Evolutionary conservation across 768 basidiomycete genomes (phyloP), one percentile per base, ranked within the genome.

Genomic region (Phylloporus scabripes): DNA sequence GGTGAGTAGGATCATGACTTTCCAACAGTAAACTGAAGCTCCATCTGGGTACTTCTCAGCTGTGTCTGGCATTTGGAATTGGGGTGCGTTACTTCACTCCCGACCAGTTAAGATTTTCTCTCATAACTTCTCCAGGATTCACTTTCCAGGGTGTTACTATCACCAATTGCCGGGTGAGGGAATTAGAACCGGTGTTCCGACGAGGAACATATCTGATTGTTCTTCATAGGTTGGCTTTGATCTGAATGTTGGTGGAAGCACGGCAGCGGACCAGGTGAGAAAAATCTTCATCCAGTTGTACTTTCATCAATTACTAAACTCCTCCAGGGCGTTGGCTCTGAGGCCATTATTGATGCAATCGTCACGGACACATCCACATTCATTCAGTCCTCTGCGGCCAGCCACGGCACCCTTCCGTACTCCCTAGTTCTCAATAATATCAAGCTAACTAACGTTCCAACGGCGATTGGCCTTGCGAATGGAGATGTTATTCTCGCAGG

Each of bases 101-200:
- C 7, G 33, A 32, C 20, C 0, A 14, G 21, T 7, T 6, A 1
- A 6, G 47, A 1, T 18, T 5, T 26, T 41, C 7, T 17, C n/a
- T 62, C 33, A 61, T 3, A 37, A 21, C 7, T n/a, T 14, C 3
- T 2, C 23, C 36, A 74, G 73, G 75, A 2, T 78, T 75, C 68
- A 75, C 80, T 0, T 81, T 73, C 60, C 79, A 81, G 52, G 71
- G 72, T 8, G 68, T 80, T 32, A 73, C 60, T 9, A 75, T 77
- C 53, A 72, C 69, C 24, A 72, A 72, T 53, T 68, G 73, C 50
- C 53, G 59, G 38, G 60, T 55, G 21, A 38, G 46, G 43, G 23
- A 12, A 31, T 14, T 4, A 24, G 28, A 29, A 10, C 28, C 28
- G 7, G 28, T 18, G 9, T 24, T 29, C 12, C 11, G 39, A 29